A percentile compares a stretch with the other conserved stretches of the same genome.
Conservation (phyloP, 1,284 basidiomycete genomes). For the Cystobasidium slooffiae region DNA sequence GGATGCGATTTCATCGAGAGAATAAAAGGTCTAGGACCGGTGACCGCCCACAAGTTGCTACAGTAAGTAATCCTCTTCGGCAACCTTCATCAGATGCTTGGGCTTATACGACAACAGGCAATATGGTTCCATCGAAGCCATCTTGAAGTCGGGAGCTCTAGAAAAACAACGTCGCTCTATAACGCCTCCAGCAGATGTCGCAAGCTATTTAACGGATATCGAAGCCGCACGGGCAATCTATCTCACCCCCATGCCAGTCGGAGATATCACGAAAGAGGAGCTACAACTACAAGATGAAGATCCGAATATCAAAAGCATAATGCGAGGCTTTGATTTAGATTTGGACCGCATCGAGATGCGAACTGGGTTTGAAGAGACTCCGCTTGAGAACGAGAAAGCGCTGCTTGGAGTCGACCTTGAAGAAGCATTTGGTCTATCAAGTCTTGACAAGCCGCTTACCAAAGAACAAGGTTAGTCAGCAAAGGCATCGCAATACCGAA, state of each 20-base stretch:
- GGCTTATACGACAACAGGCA: background rate
- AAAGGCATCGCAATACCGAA: background rate
- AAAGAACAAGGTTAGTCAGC: background rate
- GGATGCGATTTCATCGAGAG: conserved; percentile 45
- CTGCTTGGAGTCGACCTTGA: conserved; percentile 5
- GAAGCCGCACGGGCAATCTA: conserved; percentile 34
- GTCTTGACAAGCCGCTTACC: background rate
- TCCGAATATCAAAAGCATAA: conserved; percentile 5
- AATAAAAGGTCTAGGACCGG: conserved; percentile 36
- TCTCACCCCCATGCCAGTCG: conserved; percentile 19
- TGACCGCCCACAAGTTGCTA: conserved; percentile 39
- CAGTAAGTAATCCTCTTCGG: conserved; percentile 4
- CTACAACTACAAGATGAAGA: conserved; percentile 18
- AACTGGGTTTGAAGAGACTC: conserved; percentile 6
- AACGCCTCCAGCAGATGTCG: conserved; percentile 7
- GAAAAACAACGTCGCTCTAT: conserved; percentile 4
- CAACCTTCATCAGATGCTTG: background rate
- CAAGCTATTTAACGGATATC: conserved; percentile 23
- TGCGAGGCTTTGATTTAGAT: conserved; percentile 37
- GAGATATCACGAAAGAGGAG: background rate
- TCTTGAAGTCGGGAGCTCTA: conserved; percentile 19
- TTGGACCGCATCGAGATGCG: background rate
- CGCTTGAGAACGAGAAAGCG: background rate
- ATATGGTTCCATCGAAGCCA: conserved; percentile 39
- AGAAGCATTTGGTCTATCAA: conserved; percentile 19